Conservation (phyloP, 257 asterid genomes). For the Dorcoceras hygrometricum region DNA sequence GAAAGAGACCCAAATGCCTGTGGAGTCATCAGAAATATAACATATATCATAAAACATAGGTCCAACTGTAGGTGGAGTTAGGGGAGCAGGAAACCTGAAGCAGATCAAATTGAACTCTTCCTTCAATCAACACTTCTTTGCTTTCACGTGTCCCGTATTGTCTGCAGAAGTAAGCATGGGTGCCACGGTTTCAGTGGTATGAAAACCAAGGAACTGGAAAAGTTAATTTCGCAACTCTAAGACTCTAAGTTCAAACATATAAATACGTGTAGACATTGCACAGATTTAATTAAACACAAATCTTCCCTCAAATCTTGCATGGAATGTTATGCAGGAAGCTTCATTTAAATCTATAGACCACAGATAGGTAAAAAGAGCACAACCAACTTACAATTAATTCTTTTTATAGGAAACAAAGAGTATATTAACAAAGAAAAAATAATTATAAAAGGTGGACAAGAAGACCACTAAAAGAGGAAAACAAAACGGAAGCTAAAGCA, state of each 20-base stretch:
- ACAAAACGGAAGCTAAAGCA: too few species aligned
- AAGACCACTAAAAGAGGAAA: too few species aligned
- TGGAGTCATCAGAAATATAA: conserved; percentile 22
- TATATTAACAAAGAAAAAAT: too few species aligned
- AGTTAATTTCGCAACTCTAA: neutral
- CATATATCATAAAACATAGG: conserved; percentile 14
- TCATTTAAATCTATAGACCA: neutral
- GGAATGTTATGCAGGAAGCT: neutral
- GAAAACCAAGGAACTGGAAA: conserved; percentile 18
- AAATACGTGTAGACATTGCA: too few species aligned
- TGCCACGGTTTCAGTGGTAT: conserved; percentile 7
- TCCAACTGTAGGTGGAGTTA: conserved; percentile 1
- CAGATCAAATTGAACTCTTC: conserved; percentile 96
- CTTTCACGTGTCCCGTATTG: conserved; percentile 93
- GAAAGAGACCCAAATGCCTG: conserved; percentile 18
- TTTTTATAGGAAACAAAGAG: too few species aligned
- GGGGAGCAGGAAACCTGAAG: conserved; percentile 61
- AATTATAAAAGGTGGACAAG: too few species aligned
- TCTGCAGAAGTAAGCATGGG: conserved; percentile 40
- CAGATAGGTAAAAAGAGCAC: neutral
- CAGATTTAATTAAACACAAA: neutral
- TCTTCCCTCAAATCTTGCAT: neutral
- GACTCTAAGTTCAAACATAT: too few species aligned
- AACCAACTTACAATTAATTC: neutral
- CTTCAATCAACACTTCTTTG: conserved; percentile 91